A percentile compares a stretch with the other conserved stretches of the same genome.
Evolutionary conservation across 257 asterid genomes (phyloP).

Genomic region (Capsicum chinense): DNA sequence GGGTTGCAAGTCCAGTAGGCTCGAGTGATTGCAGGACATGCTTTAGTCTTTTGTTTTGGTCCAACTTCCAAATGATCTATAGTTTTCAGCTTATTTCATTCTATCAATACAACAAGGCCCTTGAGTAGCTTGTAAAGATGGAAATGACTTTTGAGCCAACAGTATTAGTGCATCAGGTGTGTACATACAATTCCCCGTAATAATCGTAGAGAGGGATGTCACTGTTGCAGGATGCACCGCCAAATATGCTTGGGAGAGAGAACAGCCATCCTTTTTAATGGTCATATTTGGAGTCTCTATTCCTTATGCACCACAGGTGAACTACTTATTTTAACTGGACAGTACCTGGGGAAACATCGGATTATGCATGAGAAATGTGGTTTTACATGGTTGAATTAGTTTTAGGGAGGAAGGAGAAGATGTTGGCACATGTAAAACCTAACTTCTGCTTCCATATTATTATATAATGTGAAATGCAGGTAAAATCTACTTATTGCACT

Average conservation of each 20-base stretch:
- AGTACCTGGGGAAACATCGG: neutral
- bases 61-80: neutral
- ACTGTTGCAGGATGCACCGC: no score
- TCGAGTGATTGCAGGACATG: neutral
- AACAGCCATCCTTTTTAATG: no score
- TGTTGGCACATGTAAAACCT: neutral
- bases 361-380: neutral
- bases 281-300: no score
- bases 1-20: neutral
- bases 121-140: no score
- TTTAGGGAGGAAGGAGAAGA: neutral
- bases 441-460: neutral
- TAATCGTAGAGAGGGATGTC: no score
- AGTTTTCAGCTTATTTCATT: constrained; percentile 12
- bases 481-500: neutral
- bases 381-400: neutral
- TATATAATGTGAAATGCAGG: neutral
- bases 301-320: neutral
- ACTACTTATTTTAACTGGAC: neutral
- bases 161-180: no score
- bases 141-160: no score
- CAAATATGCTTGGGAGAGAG: no score
- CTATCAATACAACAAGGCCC: neutral
- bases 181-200: no score
- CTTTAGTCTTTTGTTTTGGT: neutral